Conservation (phyloP, 2,329 filamentous ascomycete species). For the Xylaria sp. region DNA sequence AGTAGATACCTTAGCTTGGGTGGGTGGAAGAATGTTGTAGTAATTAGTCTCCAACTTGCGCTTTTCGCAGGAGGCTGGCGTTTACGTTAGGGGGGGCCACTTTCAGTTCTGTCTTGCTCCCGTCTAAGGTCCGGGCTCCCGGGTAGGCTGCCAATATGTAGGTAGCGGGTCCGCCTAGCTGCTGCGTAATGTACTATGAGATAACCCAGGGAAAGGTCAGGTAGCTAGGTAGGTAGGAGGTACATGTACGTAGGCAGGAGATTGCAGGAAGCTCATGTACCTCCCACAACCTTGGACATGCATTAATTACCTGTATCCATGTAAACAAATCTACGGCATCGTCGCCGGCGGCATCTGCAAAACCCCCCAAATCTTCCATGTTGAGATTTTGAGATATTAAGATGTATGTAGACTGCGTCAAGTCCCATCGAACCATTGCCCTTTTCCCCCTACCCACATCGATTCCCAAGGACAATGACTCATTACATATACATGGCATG, state of each 20-base stretch:
- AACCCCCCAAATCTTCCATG: no score
- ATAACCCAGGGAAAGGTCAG: no score
- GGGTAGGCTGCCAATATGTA: slow-evolving; percentile 13
- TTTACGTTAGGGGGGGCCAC: slow-evolving; percentile 18
- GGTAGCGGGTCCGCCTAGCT: no score
- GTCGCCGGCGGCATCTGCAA: not conserved
- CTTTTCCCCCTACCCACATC: not conserved
- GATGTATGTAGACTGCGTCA: no score
- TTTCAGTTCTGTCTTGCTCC: slow-evolving; percentile 15
- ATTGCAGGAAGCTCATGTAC: not conserved
- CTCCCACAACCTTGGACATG: not conserved
- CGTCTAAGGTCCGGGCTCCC: slow-evolving; percentile 20
- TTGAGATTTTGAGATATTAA: no score
- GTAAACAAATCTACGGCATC: not conserved
- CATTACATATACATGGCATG: not conserved
- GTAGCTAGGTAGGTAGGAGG: not conserved
- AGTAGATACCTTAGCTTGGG: slow-evolving; percentile 6
- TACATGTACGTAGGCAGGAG: not conserved
- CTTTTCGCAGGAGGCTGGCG: slow-evolving; percentile 27
- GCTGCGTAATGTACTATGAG: no score
- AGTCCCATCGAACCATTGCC: no score
- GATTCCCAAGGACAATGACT: not conserved
- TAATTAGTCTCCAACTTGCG: slow-evolving; percentile 16
- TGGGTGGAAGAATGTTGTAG: slow-evolving; percentile 19
- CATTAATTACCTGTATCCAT: not conserved